Percentiles rank a stretch among this genome's conserved stretches.
Evolutionary conservation across 129 eudicot species (phyloP).

Genomic region (Erigeron canadensis): DNA sequence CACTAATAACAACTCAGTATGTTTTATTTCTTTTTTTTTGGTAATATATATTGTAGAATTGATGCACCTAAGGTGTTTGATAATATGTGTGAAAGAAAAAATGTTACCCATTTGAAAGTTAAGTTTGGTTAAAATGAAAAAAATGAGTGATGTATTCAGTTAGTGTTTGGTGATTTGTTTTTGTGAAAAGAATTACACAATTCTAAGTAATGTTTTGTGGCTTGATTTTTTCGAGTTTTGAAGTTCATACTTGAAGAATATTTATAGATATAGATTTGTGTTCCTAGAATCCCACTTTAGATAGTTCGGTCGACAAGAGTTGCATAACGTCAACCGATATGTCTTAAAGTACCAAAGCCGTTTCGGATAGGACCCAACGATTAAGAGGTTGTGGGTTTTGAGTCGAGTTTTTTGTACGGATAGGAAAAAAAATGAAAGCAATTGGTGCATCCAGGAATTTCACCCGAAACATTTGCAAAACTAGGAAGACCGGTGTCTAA

Average conservation of each 20-base stretch:
- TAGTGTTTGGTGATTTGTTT: constrained; percentile 13
- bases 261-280: not conserved
- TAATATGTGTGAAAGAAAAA: constrained; percentile 29
- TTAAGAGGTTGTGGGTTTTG: not conserved
- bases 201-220: constrained; percentile 4
- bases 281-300: not conserved
- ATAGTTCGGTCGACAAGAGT: not conserved
- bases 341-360: not conserved
- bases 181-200: constrained; percentile 13
- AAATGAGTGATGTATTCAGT: constrained; percentile 11
- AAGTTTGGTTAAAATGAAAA: constrained; percentile 2
- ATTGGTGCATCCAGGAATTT: too few relatives aligned
- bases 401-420: too few relatives aligned
- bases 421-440: too few relatives aligned
- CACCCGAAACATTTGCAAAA: too few relatives aligned
- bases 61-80: constrained; percentile 32
- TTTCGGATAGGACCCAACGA: too few relatives aligned
- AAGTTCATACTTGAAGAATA: constrained; percentile 9
- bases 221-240: not conserved
- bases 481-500: too few relatives aligned
- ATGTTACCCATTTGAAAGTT: constrained; percentile 19
- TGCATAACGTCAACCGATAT: too few relatives aligned
- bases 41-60: constrained; percentile 2
- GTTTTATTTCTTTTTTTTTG: constrained; percentile 11
- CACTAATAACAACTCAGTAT: constrained; percentile 20